phyloP scores from a whole-genome alignment of 2,329 filamentous ascomycete species.

The Talaromyces islandicus region DNA sequence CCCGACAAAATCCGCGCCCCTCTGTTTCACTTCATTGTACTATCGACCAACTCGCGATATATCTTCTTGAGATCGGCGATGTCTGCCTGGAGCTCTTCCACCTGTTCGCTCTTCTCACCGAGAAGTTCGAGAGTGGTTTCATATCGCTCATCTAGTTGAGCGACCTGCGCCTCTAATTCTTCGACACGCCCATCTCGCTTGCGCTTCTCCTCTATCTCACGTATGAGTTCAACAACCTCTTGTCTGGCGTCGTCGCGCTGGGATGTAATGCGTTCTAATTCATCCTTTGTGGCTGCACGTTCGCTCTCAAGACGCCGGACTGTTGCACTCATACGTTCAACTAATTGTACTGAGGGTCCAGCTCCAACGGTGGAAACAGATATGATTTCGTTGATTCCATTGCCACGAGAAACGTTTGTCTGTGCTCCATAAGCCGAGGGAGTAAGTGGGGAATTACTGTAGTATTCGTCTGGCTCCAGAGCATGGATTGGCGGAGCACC shows the following conservation, averaged over 20 bases:
- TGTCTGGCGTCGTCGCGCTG: slow-evolving; percentile 88
- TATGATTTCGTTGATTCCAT: slow-evolving; percentile 69
- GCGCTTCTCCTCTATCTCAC: slow-evolving; percentile 69
- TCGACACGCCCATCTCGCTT: slow-evolving; percentile 54
- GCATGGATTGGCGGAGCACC: slow-evolving; percentile 31
- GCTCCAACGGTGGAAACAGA: slow-evolving; percentile 85
- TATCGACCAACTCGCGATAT: slow-evolving; percentile 87
- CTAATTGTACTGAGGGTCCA: slow-evolving; percentile 87
- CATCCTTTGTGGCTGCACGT: slow-evolving; percentile 82
- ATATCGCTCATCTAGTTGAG: slow-evolving; percentile 68
- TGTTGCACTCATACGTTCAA: slow-evolving; percentile 91
- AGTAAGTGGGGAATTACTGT: slow-evolving; percentile 29
- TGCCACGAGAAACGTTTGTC: slow-evolving; percentile 45
- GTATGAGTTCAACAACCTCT: slow-evolving; percentile 87
- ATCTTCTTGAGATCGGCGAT: slow-evolving; percentile 92
- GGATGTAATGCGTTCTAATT: slow-evolving; percentile 69
- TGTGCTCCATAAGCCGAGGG: slow-evolving; percentile 35
- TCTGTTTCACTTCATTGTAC: slow-evolving; percentile 60
- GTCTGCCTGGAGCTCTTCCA: slow-evolving; percentile 84
- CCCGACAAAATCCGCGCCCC: not conserved
- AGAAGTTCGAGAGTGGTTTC: slow-evolving; percentile 90
- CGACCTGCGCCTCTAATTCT: slow-evolving; percentile 62
- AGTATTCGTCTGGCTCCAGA: slow-evolving; percentile 45
- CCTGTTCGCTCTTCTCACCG: slow-evolving; percentile 92
- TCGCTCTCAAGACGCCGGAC: slow-evolving; percentile 88